phyloP scores from a whole-genome alignment of 768 basidiomycete species.

The Suillus subluteus region DNA sequence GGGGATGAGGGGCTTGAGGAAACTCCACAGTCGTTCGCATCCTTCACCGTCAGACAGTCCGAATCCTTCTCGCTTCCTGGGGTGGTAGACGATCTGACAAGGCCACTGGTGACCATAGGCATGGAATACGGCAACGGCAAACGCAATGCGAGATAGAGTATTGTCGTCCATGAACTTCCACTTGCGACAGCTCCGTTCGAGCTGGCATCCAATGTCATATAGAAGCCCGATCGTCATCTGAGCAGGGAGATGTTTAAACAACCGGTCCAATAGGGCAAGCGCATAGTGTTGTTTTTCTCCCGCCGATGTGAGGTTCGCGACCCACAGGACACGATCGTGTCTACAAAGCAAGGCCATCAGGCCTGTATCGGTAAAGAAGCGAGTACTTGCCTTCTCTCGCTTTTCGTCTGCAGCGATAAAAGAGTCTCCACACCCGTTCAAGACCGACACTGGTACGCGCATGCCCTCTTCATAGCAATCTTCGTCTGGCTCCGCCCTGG shows the following conservation, averaged over 20 bases:
- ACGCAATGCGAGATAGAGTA: constrained; percentile 25
- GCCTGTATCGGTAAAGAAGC: constrained; percentile 23
- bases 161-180: constrained; percentile 10
- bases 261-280: constrained; percentile 20
- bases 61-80: constrained; percentile 30
- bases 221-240: constrained; percentile 19
- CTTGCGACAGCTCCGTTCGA: constrained; percentile 23
- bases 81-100: constrained; percentile 41
- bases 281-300: constrained; percentile 30
- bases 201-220: constrained; percentile 32
- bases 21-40: constrained; percentile 31
- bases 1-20: constrained; percentile 24
- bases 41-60: constrained; percentile 34
- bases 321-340: constrained; percentile 24
- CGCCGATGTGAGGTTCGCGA: constrained; percentile 21
- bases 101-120: constrained; percentile 39
- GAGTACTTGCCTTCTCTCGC: constrained; percentile 22
- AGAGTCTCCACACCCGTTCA: constrained; percentile 38
- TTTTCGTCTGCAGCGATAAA: constrained; percentile 22
- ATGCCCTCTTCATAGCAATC: constrained; percentile 26
- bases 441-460: constrained; percentile 30
- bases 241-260: constrained; percentile 23
- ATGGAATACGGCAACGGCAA: constrained; percentile 39
- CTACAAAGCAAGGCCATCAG: constrained; percentile 28
- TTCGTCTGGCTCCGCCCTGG: background rate